phyloP scores from a whole-genome alignment of 805 yeast genomes.

The Starmerella potacharoeniae region DNA sequence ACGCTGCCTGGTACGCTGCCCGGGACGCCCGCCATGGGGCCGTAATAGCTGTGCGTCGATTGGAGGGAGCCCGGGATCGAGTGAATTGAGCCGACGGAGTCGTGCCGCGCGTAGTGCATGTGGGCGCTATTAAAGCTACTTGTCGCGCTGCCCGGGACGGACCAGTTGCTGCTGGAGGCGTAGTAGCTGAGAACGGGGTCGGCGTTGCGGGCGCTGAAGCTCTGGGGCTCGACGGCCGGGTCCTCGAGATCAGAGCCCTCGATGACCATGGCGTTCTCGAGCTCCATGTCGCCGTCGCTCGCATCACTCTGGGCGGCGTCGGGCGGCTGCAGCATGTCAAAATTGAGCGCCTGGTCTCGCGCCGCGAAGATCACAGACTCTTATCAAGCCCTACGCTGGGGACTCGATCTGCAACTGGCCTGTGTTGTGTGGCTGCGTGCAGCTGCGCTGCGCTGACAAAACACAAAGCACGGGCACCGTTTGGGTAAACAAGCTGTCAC shows the following conservation, averaged over 20 bases:
- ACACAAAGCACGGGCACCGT: not conserved
- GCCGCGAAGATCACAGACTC: not conserved
- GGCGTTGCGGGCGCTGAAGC: constrained; percentile 9
- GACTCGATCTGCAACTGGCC: constrained; percentile 1
- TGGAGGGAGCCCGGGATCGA: constrained; percentile 7
- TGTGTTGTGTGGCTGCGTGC: constrained; percentile 3
- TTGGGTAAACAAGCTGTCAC: not conserved
- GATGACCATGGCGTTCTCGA: constrained; percentile 22
- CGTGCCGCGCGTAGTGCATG: not conserved
- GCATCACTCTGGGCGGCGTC: constrained; percentile 8
- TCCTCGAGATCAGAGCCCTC: constrained; percentile 23
- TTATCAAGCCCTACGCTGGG: constrained; percentile 1
- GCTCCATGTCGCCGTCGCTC: constrained; percentile 18
- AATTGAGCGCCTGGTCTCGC: constrained; percentile 2
- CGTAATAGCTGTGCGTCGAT: not conserved
- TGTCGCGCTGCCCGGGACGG: constrained; percentile 7
- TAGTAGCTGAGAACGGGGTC: constrained; percentile 16
- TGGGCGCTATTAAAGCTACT: constrained; percentile 2
- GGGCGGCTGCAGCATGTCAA: constrained; percentile 5
- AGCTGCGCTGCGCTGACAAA: constrained; percentile 4
- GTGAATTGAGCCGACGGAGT: constrained; percentile 7
- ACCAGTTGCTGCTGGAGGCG: constrained; percentile 16
- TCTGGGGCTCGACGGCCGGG: constrained; percentile 2
- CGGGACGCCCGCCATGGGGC: not conserved
- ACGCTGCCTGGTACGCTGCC: not conserved